phyloP scores from a whole-genome alignment of 2,329 filamentous ascomycete genomes.

The Triangularia verruculosa region DNA sequence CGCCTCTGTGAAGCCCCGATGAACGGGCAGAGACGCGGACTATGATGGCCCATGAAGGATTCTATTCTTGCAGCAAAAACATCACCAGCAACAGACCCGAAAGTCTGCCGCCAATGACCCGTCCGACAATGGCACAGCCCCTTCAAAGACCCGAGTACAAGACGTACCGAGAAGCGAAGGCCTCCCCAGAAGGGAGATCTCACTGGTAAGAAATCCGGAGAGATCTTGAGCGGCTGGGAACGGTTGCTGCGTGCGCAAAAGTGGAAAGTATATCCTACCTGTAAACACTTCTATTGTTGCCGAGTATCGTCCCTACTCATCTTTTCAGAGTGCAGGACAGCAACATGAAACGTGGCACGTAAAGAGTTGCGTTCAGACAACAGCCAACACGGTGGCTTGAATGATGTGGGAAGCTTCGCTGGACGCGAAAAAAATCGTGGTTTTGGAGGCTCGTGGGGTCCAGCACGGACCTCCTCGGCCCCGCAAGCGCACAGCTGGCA shows the following conservation, averaged over 20 bases:
- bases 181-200: conserved; percentile 28
- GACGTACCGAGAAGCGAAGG: conserved; percentile 32
- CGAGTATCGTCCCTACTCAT: neutral
- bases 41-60: conserved; percentile 34
- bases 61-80: conserved; percentile 31
- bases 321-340: neutral
- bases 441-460: neutral
- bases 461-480: neutral
- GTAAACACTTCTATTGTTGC: neutral
- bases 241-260: conserved; percentile 22
- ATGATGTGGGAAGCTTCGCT: neutral
- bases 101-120: conserved; percentile 3
- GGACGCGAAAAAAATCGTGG: neutral
- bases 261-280: conserved; percentile 1
- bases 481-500: neutral
- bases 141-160: conserved; percentile 31
- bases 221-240: conserved; percentile 27
- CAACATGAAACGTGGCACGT: neutral
- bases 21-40: conserved; percentile 32
- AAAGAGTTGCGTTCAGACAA: neutral
- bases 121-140: conserved; percentile 23
- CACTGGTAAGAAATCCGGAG: conserved; percentile 23
- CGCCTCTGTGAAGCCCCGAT: conserved; percentile 28
- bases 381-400: neutral
- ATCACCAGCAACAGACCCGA: conserved; percentile 4